These are phyloP conservation scores for Fusarium nematophilum DNA, from an alignment of 2,329 filamentous ascomycete species.

Conservation along the genomic window DNA sequence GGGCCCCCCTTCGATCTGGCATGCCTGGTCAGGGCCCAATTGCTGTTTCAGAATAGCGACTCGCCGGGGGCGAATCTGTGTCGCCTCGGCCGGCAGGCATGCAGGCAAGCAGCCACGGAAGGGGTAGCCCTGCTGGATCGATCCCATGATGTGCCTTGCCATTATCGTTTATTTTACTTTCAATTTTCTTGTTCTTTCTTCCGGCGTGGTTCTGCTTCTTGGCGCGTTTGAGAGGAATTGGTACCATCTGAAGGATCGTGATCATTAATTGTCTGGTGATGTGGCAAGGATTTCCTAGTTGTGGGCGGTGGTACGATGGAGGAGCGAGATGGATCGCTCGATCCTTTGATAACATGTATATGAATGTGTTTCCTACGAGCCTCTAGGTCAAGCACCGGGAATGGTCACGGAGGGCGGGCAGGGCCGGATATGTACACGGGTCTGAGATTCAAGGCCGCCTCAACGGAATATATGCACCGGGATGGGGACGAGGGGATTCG, in stretches of 20 bases:
- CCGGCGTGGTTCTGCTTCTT: too few species aligned
- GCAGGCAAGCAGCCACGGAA: slow-evolving; percentile 12
- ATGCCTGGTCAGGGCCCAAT: slow-evolving; percentile 16
- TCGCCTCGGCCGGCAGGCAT: slow-evolving; percentile 7
- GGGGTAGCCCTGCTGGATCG: slow-evolving; percentile 15
- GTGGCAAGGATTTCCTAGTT: too few species aligned
- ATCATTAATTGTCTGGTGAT: too few species aligned
- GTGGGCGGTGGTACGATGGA: too few species aligned
- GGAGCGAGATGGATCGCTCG: background rate
- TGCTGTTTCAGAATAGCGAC: slow-evolving; percentile 28
- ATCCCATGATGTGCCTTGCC: background rate
- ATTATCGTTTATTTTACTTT: too few species aligned
- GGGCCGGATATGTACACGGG: slow-evolving; percentile 2
- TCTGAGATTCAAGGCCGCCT: too few species aligned
- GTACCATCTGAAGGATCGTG: too few species aligned
- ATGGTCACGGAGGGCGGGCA: background rate
- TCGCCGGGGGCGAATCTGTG: slow-evolving; percentile 18
- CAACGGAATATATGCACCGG: too few species aligned
- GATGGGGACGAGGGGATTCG: too few species aligned
- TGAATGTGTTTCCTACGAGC: slow-evolving; percentile 16
- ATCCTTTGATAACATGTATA: background rate
- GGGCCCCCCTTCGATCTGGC: slow-evolving; percentile 32
- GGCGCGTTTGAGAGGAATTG: too few species aligned
- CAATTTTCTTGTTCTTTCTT: too few species aligned
- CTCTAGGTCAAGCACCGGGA: slow-evolving; percentile 2